A percentile compares a stretch with the other conserved stretches of the same genome.
phyloP scores from a whole-genome alignment of 2,329 filamentous ascomycete genomes.

The Aspergillus transmontanensis region DNA sequence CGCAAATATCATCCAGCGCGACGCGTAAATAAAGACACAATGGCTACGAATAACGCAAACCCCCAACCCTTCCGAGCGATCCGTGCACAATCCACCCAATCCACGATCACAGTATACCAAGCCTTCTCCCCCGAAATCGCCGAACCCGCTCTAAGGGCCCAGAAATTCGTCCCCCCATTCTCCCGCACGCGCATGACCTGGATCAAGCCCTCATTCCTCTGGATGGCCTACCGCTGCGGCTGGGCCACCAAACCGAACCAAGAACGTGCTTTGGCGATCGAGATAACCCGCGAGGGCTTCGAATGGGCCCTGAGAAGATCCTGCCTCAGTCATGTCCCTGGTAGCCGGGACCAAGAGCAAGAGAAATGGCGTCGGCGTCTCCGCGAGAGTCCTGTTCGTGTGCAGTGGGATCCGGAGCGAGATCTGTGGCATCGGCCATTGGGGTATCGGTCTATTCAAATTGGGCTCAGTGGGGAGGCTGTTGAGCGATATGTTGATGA shows the following conservation, averaged over 20 bases:
- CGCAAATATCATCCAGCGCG: too few species aligned
- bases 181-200: conserved; percentile 62
- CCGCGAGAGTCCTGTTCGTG: conserved; percentile 44
- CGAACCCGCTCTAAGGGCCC: conserved; percentile 51
- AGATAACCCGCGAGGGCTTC: conserved; percentile 56
- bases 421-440: conserved; percentile 49
- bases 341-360: conserved; percentile 9
- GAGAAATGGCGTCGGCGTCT: conserved; percentile 26
- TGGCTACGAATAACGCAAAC: not conserved
- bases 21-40: not conserved
- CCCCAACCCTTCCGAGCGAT: conserved; percentile 50
- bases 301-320: conserved; percentile 47
- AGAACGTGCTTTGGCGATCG: conserved; percentile 59
- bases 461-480: conserved; percentile 57
- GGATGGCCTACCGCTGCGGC: conserved; percentile 66
- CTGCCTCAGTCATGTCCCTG: conserved; percentile 29
- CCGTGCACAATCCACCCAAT: conserved; percentile 53
- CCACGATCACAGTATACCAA: conserved; percentile 64
- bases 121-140: conserved; percentile 61
- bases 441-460: conserved; percentile 60
- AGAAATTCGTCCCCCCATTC: conserved; percentile 58
- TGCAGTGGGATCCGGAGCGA: conserved; percentile 68
- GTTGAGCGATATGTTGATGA: conserved; percentile 52
- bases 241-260: conserved; percentile 61
- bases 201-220: conserved; percentile 66